Evolutionary conservation across 345 rosid genomes (phyloP).

Genomic region (Trapa incisa): DNA sequence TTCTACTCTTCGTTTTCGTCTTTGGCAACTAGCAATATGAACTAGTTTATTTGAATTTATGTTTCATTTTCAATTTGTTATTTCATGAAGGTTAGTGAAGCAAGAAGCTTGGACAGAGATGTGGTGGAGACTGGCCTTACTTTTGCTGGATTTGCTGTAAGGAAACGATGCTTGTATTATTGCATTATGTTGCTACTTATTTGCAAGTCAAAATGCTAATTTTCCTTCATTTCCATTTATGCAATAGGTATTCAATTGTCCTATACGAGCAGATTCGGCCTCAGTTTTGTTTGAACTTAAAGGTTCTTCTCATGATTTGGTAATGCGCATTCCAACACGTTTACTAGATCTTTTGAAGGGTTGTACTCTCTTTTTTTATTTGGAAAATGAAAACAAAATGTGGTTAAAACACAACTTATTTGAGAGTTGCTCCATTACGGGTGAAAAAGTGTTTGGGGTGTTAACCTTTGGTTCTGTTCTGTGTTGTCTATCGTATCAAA

Average conservation of each 20-base stretch:
- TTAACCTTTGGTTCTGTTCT: too few species aligned
- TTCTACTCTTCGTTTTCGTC: neutral
- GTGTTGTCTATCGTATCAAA: neutral
- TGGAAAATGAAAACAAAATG: neutral
- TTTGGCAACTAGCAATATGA: neutral
- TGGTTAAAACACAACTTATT: neutral
- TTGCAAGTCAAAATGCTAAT: neutral
- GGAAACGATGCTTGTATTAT: conserved; percentile 7
- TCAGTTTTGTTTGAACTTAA: conserved; percentile 65
- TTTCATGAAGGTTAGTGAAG: conserved; percentile 79
- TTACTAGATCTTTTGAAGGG: neutral
- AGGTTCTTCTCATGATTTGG: conserved; percentile 94
- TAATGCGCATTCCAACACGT: conserved; percentile 9
- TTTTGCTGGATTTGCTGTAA: conserved; percentile 98
- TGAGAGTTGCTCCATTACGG: too few species aligned
- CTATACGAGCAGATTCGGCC: conserved; percentile 91
- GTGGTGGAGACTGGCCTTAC: conserved; percentile 76
- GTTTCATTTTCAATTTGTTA: conserved; percentile 6
- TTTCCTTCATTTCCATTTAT: neutral
- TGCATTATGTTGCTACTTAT: neutral
- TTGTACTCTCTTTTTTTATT: neutral
- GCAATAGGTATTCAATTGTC: conserved; percentile 88
- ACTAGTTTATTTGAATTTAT: neutral
- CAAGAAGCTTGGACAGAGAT: conserved; percentile 89
- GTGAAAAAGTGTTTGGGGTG: too few species aligned